A percentile compares a stretch with the other conserved stretches of the same genome.
These are phyloP conservation scores for Guadua angustifolia DNA, from an alignment of 176 grass and related monocot genomes.

Conservation along the genomic window DNA sequence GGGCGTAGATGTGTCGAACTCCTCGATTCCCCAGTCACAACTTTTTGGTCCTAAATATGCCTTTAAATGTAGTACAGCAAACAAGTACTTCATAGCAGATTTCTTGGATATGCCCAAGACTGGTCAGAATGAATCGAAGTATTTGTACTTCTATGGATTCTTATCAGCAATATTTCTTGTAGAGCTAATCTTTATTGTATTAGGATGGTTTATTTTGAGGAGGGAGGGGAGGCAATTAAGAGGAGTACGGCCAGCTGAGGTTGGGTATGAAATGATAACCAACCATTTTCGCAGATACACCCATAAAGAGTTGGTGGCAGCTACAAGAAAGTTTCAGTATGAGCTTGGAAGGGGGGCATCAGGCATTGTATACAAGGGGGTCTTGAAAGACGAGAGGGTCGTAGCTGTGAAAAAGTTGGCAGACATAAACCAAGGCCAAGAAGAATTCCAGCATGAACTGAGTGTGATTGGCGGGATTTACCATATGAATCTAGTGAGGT, in stretches of 20 bases:
- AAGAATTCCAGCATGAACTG: too few relatives aligned
- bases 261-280: constrained; percentile 41
- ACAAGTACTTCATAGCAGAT: neutral
- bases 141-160: constrained; percentile 42
- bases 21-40: constrained; percentile 37
- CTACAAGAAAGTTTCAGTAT: too few relatives aligned
- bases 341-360: too few relatives aligned
- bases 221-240: constrained; percentile 16
- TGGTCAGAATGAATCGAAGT: neutral
- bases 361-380: too few relatives aligned
- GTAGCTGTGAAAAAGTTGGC: neutral
- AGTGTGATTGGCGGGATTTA: too few relatives aligned
- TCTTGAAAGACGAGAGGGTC: too few relatives aligned
- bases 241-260: constrained; percentile 41
- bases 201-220: constrained; percentile 36
- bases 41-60: constrained; percentile 37
- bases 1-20: constrained; percentile 1
- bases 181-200: constrained; percentile 28
- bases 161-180: constrained; percentile 40
- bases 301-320: too few relatives aligned
- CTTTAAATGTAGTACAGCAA: constrained; percentile 21
- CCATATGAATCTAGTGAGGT: too few relatives aligned
- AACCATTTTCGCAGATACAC: constrained; percentile 46
- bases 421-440: too few relatives aligned
- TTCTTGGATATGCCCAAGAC: constrained; percentile 15